Conservation (phyloP, 192 early-diverging fungal genomes). For the Geranomyces michiganensis region DNA sequence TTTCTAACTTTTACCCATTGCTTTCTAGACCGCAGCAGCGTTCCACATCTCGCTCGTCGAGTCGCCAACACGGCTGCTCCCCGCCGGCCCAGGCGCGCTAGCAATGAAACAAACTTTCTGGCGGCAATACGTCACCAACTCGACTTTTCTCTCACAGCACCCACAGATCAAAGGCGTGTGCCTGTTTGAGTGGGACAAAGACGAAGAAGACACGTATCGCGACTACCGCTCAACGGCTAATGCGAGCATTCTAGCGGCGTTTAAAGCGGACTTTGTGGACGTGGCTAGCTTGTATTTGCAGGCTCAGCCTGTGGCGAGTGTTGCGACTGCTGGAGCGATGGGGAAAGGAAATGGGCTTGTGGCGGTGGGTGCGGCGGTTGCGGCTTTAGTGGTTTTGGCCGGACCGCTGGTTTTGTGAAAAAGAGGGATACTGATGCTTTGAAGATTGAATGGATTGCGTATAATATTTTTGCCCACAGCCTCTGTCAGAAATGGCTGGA, state of each 20-base stretch:
- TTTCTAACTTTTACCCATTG: background rate
- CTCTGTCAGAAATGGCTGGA: too few species aligned
- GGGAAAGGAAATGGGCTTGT: too few species aligned
- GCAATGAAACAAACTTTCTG: slow-evolving; percentile 43
- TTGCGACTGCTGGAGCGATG: too few species aligned
- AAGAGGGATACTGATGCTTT: too few species aligned
- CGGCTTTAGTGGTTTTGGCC: too few species aligned
- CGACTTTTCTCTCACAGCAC: slow-evolving; percentile 20
- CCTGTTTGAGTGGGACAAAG: slow-evolving; percentile 42
- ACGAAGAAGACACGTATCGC: slow-evolving; percentile 27
- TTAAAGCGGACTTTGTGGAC: slow-evolving; percentile 23
- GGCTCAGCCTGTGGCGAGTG: too few species aligned
- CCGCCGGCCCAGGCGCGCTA: slow-evolving; percentile 39
- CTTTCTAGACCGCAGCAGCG: slow-evolving; percentile 33
- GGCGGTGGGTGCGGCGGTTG: too few species aligned
- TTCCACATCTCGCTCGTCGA: slow-evolving; percentile 31
- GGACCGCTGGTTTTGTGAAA: too few species aligned
- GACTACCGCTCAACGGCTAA: slow-evolving; percentile 39
- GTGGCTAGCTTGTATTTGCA: too few species aligned
- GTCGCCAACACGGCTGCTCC: background rate
- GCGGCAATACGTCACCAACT: slow-evolving; percentile 37
- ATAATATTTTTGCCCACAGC: too few species aligned
- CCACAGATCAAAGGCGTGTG: slow-evolving; percentile 42
- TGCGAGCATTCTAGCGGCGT: slow-evolving; percentile 20
- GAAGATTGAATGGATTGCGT: too few species aligned